Percentiles rank a stretch among this genome's conserved stretches.
phyloP scores from a whole-genome alignment of 1,139 yeast species.

The Sporopachydermia cereana region DNA sequence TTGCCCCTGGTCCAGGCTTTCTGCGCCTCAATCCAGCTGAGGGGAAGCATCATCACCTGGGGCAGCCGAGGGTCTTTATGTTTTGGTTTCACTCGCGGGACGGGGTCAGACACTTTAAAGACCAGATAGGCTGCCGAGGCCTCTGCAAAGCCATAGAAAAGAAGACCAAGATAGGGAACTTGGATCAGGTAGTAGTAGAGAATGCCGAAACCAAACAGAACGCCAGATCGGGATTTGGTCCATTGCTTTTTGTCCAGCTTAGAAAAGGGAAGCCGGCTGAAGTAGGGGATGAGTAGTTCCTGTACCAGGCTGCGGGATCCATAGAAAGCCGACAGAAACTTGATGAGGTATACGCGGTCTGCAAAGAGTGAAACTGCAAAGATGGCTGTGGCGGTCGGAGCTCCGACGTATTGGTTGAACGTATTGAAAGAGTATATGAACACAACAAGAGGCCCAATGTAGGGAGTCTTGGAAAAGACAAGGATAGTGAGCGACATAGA shows the following conservation, averaged over 20 bases:
- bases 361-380: constrained; percentile 26
- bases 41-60: neutral
- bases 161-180: constrained; percentile 35
- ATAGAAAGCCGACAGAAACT: constrained; percentile 33
- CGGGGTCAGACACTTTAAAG: constrained; percentile 42
- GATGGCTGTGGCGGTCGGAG: constrained; percentile 31
- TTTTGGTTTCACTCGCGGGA: constrained; percentile 25
- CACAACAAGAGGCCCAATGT: constrained; percentile 30
- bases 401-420: constrained; percentile 36
- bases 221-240: constrained; percentile 45
- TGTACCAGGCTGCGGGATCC: constrained; percentile 34
- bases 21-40: neutral
- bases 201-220: constrained; percentile 47
- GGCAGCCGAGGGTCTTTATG: constrained; percentile 3
- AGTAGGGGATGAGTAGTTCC: constrained; percentile 42
- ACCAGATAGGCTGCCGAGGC: constrained; percentile 43
- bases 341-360: constrained; percentile 27
- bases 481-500: constrained; percentile 19
- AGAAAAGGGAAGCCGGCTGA: constrained; percentile 36
- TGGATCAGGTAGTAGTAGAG: constrained; percentile 34
- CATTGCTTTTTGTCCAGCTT: constrained; percentile 37
- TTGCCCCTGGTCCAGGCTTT: constrained; percentile 5
- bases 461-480: constrained; percentile 25
- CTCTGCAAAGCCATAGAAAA: constrained; percentile 45
- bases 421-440: constrained; percentile 34